Evolutionary conservation across 2,329 filamentous ascomycete species (phyloP).

Genomic region (Ceratocystis variospora): DNA sequence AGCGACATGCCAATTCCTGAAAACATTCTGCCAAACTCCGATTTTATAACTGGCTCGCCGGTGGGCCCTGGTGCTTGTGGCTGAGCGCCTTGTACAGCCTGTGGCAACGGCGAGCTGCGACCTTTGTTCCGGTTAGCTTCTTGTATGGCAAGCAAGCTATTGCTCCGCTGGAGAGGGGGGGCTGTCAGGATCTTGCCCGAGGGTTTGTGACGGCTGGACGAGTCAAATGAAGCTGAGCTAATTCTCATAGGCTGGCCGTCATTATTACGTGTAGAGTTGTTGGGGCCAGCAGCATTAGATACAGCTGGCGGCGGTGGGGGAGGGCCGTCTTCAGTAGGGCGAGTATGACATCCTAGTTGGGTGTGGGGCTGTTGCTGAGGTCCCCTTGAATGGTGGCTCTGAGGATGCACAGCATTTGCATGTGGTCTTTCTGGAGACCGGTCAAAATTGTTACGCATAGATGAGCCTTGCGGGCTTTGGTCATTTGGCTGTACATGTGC

Average conservation of each 20-base stretch:
- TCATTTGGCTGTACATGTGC: constrained; percentile 29
- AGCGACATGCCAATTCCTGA: constrained; percentile 64
- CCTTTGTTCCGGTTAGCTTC: constrained; percentile 63
- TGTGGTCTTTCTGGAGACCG: constrained; percentile 23
- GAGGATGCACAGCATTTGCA: constrained; percentile 23
- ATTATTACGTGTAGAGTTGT: background rate
- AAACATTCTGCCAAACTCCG: constrained; percentile 88
- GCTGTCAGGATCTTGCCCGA: constrained; percentile 41
- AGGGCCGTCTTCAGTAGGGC: constrained; percentile 33
- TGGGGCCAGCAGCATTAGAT: constrained; percentile 25
- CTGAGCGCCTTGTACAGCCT: constrained; percentile 86
- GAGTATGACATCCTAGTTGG: constrained; percentile 24
- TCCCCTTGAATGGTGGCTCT: constrained; percentile 24
- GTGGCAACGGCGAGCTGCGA: constrained; percentile 73
- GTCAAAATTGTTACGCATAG: constrained; percentile 22
- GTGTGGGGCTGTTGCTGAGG: constrained; percentile 21
- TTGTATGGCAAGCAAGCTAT: constrained; percentile 61
- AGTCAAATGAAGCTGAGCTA: constrained; percentile 22
- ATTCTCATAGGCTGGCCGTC: background rate
- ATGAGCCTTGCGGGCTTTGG: constrained; percentile 21
- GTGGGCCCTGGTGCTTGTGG: constrained; percentile 63
- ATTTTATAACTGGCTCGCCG: constrained; percentile 82
- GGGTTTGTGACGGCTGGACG: constrained; percentile 30
- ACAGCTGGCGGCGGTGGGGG: constrained; percentile 38
- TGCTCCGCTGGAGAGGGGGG: constrained; percentile 25